These are phyloP conservation scores for Dissophora ornata DNA, from an alignment of 192 early-diverging fungal genomes.

Conservation along the genomic window DNA sequence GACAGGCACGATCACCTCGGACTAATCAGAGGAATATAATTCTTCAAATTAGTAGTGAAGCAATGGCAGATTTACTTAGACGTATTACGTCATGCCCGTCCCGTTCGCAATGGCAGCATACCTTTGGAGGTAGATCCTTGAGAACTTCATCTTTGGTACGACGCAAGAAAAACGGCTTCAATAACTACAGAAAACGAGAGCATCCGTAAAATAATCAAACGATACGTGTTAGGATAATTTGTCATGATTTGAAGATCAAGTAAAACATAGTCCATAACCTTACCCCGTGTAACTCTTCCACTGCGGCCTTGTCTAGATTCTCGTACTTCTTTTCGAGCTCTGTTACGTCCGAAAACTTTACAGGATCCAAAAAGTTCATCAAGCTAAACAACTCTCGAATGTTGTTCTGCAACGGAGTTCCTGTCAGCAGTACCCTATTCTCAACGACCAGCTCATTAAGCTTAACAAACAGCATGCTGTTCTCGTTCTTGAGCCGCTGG, in stretches of 20 bases:
- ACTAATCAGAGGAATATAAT: too few relatives aligned
- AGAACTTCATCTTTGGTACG: constrained; percentile 74
- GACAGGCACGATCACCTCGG: constrained; percentile 78
- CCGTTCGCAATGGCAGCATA: constrained; percentile 1
- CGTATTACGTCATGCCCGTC: too few relatives aligned
- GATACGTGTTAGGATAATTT: background rate
- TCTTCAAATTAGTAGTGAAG: too few relatives aligned
- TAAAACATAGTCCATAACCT: too few relatives aligned
- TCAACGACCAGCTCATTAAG: constrained; percentile 61
- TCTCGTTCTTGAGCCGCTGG: constrained; percentile 82
- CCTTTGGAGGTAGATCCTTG: constrained; percentile 70
- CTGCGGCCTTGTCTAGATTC: constrained; percentile 59
- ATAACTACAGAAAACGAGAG: too few relatives aligned
- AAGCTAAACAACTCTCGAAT: constrained; percentile 79
- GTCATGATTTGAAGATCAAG: too few relatives aligned
- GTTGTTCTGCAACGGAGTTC: constrained; percentile 80
- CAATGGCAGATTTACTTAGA: too few relatives aligned
- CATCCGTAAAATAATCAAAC: background rate
- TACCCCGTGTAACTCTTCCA: constrained; percentile 76
- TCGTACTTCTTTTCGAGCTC: constrained; percentile 66
- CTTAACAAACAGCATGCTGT: constrained; percentile 65
- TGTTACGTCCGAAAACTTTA: constrained; percentile 67
- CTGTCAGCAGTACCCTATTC: constrained; percentile 73
- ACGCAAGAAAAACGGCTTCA: constrained; percentile 78
- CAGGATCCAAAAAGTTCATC: constrained; percentile 76